Conservation (phyloP, 2,329 filamentous ascomycete genomes). For the Diaporthe citrichinensis region DNA sequence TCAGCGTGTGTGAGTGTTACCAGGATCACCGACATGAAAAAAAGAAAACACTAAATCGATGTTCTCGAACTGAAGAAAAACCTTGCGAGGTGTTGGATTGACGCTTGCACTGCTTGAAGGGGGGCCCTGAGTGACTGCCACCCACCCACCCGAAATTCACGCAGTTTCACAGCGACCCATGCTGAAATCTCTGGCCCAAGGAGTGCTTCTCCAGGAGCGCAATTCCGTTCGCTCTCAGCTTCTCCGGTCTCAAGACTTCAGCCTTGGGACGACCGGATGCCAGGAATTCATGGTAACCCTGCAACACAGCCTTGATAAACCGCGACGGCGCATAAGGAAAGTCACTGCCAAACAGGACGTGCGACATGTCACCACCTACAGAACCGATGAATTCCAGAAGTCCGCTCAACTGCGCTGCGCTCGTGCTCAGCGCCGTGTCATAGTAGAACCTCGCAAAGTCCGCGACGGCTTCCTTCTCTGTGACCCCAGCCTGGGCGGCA, state of each 20-base stretch:
- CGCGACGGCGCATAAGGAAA: slow-evolving; percentile 52
- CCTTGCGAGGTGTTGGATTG: no score
- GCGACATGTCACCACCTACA: slow-evolving; percentile 38
- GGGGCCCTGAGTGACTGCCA: no score
- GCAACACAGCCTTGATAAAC: slow-evolving; percentile 33
- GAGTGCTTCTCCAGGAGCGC: slow-evolving; percentile 38
- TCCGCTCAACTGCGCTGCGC: slow-evolving; percentile 46
- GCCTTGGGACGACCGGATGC: slow-evolving; percentile 25
- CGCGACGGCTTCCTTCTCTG: slow-evolving; percentile 37
- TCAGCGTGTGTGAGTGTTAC: neutral
- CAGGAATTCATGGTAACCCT: slow-evolving; percentile 37
- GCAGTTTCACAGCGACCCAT: neutral
- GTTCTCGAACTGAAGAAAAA: neutral
- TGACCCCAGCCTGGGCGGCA: slow-evolving; percentile 18
- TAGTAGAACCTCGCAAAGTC: slow-evolving; percentile 52
- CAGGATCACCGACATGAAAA: neutral
- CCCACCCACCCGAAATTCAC: neutral
- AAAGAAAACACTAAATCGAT: neutral
- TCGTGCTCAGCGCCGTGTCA: slow-evolving; percentile 52
- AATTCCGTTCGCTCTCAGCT: slow-evolving; percentile 30
- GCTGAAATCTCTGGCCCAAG: neutral
- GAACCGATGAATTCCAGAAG: slow-evolving; percentile 48
- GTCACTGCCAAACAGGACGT: slow-evolving; percentile 54
- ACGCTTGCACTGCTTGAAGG: neutral
- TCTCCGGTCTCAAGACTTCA: slow-evolving; percentile 35